A percentile compares a stretch with the other conserved stretches of the same genome.
phyloP scores from a whole-genome alignment of 306 rosid species.

The Inga leiocalycina region DNA sequence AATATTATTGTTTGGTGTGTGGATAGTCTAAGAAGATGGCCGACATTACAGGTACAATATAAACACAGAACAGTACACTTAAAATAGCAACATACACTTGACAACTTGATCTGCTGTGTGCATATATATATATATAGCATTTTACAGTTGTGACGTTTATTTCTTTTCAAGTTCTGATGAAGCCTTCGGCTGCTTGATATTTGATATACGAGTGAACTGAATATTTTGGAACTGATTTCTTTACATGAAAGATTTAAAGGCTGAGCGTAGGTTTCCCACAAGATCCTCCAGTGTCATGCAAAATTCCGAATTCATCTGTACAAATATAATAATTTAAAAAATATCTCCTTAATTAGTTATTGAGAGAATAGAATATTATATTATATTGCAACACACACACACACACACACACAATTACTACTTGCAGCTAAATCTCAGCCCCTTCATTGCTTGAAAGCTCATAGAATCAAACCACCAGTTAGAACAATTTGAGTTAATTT shows the following conservation, averaged over 20 bases:
- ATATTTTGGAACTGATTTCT: slow-evolving; percentile 15
- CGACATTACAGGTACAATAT: slow-evolving; percentile 46
- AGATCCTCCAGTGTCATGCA: slow-evolving; percentile 74
- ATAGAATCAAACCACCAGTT: not conserved
- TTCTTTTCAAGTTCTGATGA: slow-evolving; percentile 28
- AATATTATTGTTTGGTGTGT: slow-evolving; percentile 29
- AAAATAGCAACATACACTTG: slow-evolving; percentile 23
- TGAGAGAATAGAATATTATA: not conserved
- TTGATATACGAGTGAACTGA: not conserved
- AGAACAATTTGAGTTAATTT: no score
- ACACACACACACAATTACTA: not conserved
- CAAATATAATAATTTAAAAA: not conserved
- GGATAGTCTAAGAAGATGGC: slow-evolving; percentile 32
- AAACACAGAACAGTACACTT: slow-evolving; percentile 26
- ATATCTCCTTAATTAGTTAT: not conserved
- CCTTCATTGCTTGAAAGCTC: not conserved
- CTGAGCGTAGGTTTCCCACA: slow-evolving; percentile 66
- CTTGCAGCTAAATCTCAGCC: not conserved
- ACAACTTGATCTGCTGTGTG: slow-evolving; percentile 18
- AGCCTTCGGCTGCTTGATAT: slow-evolving; percentile 24
- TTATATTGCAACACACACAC: not conserved
- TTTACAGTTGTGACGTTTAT: slow-evolving; percentile 1
- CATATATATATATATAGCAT: not conserved
- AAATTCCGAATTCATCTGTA: slow-evolving; percentile 83
- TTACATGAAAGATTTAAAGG: slow-evolving; percentile 56